Base-by-base conservation (phyloP, 2,329 filamentous ascomycete species). In the Cladobotryum mycophilum region DNA sequence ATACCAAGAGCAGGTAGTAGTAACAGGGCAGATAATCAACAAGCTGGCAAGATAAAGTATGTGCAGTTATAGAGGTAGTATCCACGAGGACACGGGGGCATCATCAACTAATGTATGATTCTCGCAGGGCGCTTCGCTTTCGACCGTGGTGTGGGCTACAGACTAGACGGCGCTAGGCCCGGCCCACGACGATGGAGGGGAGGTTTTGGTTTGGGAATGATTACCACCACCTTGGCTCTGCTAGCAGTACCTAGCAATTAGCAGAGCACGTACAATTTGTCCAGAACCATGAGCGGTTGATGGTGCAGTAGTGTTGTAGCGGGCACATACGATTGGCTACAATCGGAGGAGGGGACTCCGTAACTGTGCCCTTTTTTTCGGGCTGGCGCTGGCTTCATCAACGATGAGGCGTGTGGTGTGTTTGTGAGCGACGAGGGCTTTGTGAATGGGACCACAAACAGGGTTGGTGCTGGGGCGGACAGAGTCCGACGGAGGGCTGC, bases 101-200 rank as follows among this genome's bases (percentile, higher is more conserved):
- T 37, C 46, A 47, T 43, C 42, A 43, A 46, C 51, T 53, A 50
- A 53, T 50, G 47, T 53, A 53, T 45, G 47, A 36, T 46, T 38
- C 47, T 46, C 41, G 15, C 20, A 43, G 36, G 36, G 49, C 49
- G 41, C 34, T 22, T 36, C 25, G 41, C 37, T 25, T 35, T 36
- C 36, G 22, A 12, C 41, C n/a, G 37, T 20, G 38, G 44, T 33
- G 47, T 44, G 43, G 49, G 25, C 41, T 42, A 41, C 18, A 20
- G 42, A 46, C 38, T 37, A 53, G 51, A 34, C 41, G 51, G 47
- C 51, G 47, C 51, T 53, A 53, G 51, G 47, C 51, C 51, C 51
- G 47, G 47, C 51, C 47, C 47, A 53, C 47, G 46, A 53, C 51
- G 37, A 37, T 25, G 20, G 14, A 38, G 17, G 36, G 14, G 14